A percentile compares a stretch with the other conserved stretches of the same genome.
Conservation (phyloP, 192 early-diverging fungal species). For the Backusella mclennaniae region DNA sequence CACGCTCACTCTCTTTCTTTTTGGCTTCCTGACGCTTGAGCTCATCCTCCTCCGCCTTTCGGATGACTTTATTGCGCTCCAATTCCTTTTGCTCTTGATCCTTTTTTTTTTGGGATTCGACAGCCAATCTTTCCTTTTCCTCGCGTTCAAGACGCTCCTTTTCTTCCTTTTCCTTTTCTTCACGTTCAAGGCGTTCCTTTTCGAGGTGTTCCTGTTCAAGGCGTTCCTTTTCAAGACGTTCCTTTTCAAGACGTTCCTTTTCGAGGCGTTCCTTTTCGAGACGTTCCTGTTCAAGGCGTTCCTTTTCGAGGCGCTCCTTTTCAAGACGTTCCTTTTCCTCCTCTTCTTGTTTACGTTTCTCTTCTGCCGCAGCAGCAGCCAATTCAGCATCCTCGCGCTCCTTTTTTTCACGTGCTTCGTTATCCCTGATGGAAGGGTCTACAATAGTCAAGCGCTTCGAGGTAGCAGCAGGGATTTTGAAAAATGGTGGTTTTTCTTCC, state of each 20-base stretch:
- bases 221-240: not conserved
- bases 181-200: not conserved
- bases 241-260: constrained; percentile 15
- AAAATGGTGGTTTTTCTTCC: constrained; percentile 23
- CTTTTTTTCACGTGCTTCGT: constrained; percentile 37
- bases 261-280: constrained; percentile 17
- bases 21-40: not conserved
- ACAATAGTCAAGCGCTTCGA: constrained; percentile 42
- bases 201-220: not conserved
- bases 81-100: not conserved
- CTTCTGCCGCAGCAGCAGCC: constrained; percentile 20
- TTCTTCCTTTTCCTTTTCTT: not conserved
- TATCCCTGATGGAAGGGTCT: constrained; percentile 44
- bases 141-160: constrained; percentile 13
- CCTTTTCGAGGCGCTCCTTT: not conserved
- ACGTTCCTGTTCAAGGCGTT: constrained; percentile 15
- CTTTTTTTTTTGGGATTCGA: not conserved
- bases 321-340: constrained; percentile 21
- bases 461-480: constrained; percentile 7
- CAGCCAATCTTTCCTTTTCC: not conserved
- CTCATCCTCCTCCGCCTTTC: constrained; percentile 25
- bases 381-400: constrained; percentile 47
- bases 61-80: not conserved
- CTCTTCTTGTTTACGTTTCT: constrained; percentile 25
- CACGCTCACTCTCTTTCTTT: not conserved